Percentiles rank a stretch among this genome's conserved stretches.
phyloP scores from a whole-genome alignment of 2,329 filamentous ascomycete genomes.

The Monosporascus sp. region DNA sequence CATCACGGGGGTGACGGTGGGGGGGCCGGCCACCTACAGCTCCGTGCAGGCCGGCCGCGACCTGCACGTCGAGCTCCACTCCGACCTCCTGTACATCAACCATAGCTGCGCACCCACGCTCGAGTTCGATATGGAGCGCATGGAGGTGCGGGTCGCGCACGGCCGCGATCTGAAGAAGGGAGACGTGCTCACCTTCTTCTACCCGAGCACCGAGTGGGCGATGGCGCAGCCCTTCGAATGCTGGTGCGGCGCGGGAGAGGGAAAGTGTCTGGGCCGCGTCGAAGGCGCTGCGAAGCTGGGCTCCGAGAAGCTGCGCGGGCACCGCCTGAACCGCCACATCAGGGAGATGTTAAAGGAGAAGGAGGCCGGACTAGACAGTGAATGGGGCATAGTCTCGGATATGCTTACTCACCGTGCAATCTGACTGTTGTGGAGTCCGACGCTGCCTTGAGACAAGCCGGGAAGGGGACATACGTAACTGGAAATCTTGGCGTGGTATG shows the following conservation, averaged over 20 bases:
- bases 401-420: too few relatives aligned
- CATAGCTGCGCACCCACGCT: slow-evolving; percentile 64
- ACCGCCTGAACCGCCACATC: slow-evolving; percentile 61
- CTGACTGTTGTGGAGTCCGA: too few relatives aligned
- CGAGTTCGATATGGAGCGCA: slow-evolving; percentile 31
- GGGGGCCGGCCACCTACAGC: slow-evolving; percentile 48
- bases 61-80: slow-evolving; percentile 59
- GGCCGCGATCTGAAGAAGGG: background rate
- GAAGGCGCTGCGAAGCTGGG: slow-evolving; percentile 59
- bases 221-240: slow-evolving; percentile 71
- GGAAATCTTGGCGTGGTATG: too few relatives aligned
- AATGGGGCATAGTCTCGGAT: too few relatives aligned
- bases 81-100: slow-evolving; percentile 63
- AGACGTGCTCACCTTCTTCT: slow-evolving; percentile 52
- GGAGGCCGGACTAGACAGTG: background rate
- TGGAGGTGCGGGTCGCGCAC: background rate
- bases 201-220: slow-evolving; percentile 69
- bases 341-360: slow-evolving; percentile 47
- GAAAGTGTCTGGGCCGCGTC: slow-evolving; percentile 57
- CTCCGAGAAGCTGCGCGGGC: slow-evolving; percentile 46
- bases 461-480: too few relatives aligned
- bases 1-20: background rate
- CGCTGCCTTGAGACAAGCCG: too few relatives aligned
- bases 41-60: slow-evolving; percentile 56
- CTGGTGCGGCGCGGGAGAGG: slow-evolving; percentile 47